These are phyloP conservation scores for Diaporthe ilicicola DNA, from an alignment of 2,329 filamentous ascomycete species.

Conservation along the genomic window DNA sequence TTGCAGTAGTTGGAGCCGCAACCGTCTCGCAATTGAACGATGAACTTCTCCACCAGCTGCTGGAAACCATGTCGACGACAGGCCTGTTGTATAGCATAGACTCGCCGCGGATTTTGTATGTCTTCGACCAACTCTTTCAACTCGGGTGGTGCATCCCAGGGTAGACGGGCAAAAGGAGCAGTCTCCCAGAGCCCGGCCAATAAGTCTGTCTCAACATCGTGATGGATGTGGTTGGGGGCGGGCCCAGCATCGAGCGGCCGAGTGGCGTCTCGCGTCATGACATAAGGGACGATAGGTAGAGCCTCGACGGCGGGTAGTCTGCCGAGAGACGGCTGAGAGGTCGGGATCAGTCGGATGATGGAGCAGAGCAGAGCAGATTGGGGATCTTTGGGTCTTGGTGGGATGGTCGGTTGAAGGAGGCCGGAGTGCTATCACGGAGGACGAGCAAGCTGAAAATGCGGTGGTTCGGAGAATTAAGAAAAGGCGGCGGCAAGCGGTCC, in stretches of 20 bases:
- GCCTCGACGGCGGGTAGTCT: conserved; percentile 9
- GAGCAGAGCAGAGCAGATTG: not conserved
- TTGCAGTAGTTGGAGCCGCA: conserved; percentile 75
- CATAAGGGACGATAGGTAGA: conserved; percentile 41
- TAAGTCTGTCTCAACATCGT: conserved; percentile 54
- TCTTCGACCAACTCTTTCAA: conserved; percentile 63
- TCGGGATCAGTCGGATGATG: not conserved
- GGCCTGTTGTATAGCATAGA: conserved; percentile 69
- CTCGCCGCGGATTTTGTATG: conserved; percentile 67
- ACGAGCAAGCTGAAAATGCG: not conserved
- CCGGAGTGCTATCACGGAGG: conserved; percentile 2
- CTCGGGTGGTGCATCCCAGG: conserved; percentile 66
- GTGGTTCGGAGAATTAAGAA: not conserved
- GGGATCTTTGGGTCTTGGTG: not conserved
- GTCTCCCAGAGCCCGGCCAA: conserved; percentile 69
- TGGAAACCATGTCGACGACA: conserved; percentile 72
- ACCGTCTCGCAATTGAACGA: conserved; percentile 82
- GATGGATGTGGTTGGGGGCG: conserved; percentile 35
- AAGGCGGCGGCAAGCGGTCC: not conserved
- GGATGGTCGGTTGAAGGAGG: not conserved
- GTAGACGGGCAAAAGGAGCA: conserved; percentile 66
- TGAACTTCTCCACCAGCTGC: conserved; percentile 75
- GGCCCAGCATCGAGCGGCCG: conserved; percentile 45
- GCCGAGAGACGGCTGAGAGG: not conserved
- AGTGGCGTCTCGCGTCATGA: conserved; percentile 59